A percentile compares a stretch with the other conserved stretches of the same genome.
Conservation (phyloP, 2,329 filamentous ascomycete species). For the Penicillium aurantiogriseum region DNA sequence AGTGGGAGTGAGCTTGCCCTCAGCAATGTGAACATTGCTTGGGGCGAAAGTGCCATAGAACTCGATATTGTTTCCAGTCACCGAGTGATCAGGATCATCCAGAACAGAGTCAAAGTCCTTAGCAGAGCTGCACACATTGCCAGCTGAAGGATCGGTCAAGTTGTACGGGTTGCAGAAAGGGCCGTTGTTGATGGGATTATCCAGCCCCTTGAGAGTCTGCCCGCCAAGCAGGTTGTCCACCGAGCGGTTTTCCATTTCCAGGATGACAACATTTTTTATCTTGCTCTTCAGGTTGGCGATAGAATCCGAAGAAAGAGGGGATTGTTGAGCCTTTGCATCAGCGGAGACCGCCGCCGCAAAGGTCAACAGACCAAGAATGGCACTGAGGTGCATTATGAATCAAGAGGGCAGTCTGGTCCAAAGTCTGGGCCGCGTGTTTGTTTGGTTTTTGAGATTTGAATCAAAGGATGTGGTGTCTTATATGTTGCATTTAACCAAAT, state of each 20-base stretch:
- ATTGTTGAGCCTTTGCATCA: conserved; percentile 5
- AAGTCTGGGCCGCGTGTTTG: not conserved
- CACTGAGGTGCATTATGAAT: conserved; percentile 22
- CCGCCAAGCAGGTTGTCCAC: conserved; percentile 48
- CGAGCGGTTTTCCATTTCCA: conserved; percentile 47
- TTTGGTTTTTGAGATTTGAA: not conserved
- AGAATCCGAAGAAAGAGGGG: conserved; percentile 12
- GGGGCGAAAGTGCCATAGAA: conserved; percentile 45
- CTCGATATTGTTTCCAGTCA: conserved; percentile 47
- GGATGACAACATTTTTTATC: conserved; percentile 40
- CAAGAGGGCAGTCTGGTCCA: not conserved
- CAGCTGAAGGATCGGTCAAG: conserved; percentile 31
- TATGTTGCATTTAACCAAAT: not conserved
- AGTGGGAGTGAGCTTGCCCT: conserved; percentile 30
- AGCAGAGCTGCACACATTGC: conserved; percentile 33
- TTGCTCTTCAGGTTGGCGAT: conserved; percentile 33
- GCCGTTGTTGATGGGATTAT: conserved; percentile 45
- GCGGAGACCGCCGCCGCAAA: conserved; percentile 24
- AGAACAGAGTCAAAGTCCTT: conserved; percentile 44
- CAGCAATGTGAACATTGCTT: conserved; percentile 37
- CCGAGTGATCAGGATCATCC: conserved; percentile 45
- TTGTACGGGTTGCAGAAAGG: conserved; percentile 46
- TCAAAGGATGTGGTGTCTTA: not conserved
- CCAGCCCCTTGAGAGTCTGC: conserved; percentile 38
- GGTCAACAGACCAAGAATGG: conserved; percentile 26